Base-by-base conservation (phyloP, 2,329 filamentous ascomycete species). In the Monascus ruber region DNA sequence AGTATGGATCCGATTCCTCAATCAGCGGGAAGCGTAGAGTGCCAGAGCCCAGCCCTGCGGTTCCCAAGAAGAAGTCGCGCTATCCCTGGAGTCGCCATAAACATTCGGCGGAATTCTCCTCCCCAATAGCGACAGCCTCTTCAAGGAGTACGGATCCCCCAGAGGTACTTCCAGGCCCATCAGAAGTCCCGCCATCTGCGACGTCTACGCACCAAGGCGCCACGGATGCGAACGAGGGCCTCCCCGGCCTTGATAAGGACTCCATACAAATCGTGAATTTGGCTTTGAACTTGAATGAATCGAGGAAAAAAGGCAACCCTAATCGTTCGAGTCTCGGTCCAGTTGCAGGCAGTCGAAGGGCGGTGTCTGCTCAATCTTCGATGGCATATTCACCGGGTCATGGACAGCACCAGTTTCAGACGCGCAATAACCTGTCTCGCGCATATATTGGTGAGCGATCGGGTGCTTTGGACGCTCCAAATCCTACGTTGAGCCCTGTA, bases 231-330 rank as follows among this genome's bases (percentile, higher is more conserved):
- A 38, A 40, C 24, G 48, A 47, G 39, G 36, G 50, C 33, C 45
- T 55, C 11, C 38, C 54, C 35, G 68, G 62, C 5, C 55, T 83
- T 17, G 78, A 86, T 51, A 72, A 83, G 43, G 88, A 95, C 53
- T 83, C 88, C 5, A 77, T 82, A 4, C 85, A 94, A 60, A 93
- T 96, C 47, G 86, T 96, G 33, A 87, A 87, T 53, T 84, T 96
- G 75, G 89, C 89, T 1, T 65, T 96, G 50, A 91, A 82, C 47
- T 64, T 96, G 36, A 94, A 84, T 65, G 86, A 95, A 60, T 53
- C 77, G 79, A 47, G 77, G 77, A 54, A 72, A 72, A 63, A 83
- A 70, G 44, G 77, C 66, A 59, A 75, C 69, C 61, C 73, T 67
- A 60, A 78, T 57, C 59, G 72, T 62, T 48, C 76, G 54, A 40